Base-by-base conservation (phyloP, 2,329 filamentous ascomycete genomes). In the Monilinia vaccinii-corymbosi region DNA sequence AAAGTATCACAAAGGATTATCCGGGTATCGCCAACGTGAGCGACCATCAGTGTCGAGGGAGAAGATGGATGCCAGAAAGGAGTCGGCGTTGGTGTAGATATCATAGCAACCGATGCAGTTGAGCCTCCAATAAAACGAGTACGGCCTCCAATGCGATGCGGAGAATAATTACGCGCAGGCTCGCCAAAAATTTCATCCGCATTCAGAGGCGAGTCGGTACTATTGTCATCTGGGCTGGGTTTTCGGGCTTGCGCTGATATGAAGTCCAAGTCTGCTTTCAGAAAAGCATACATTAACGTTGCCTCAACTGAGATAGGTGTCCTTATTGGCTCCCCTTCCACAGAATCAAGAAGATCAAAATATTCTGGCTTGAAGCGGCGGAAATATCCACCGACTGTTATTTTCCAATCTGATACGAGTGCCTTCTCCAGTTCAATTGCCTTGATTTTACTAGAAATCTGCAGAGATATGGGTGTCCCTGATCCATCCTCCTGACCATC, bases 1-100 rank as follows among this genome's bases (percentile, higher is more conserved):
- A 82, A 80, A 0, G 93, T 96, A 58, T 91, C 87, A 75, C 92
- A 97, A 36, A 99, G 83, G 3, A 99, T 78, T 62, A 97, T 87
- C 56, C 94, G 85, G 1, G 91, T 97, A 73, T 99, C 94, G 62
- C 94, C 94, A 2, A 97, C 91, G 71, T 99, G 94, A 0, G 91
- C 91, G 8, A 91, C 87, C 18, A 96, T 76, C 40, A 99, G 76
- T 0, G 91, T 95, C 0, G 88, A 91, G 4, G 90, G 87, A 0
- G 91, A 88, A 4, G 86, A 83, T 0, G 94, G 94, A 69, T 97
- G 90, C 94, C 94, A 99, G 74, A 96, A 99, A 0, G 94, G 94
- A 0, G 88, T 88, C 0, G 92, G 87, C 0, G 91, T 95, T 0
- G 93, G 91, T 0, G 94, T 97, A 0, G 91, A 96, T 60, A 99